Conservation (phyloP, 306 rosid genomes). For the Fragaria vesca region DNA sequence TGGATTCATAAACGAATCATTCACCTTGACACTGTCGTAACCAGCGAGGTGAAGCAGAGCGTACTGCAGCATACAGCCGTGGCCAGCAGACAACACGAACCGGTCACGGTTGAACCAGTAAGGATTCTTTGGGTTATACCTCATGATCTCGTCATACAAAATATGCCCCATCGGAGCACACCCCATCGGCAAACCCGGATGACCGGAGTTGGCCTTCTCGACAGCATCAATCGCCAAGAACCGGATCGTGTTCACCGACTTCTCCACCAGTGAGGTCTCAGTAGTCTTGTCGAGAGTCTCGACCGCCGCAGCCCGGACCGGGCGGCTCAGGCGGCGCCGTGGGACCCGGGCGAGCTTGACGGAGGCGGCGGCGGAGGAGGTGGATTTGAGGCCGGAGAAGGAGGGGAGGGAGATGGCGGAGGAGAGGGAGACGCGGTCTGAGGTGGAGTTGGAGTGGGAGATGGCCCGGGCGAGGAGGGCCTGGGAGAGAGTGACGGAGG, state of each 20-base stretch:
- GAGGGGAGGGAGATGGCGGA: conserved; percentile 37
- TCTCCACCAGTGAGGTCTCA: conserved; percentile 59
- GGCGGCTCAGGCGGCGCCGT: conserved; percentile 11
- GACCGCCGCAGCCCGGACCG: conserved; percentile 46
- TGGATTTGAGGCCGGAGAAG: conserved; percentile 61
- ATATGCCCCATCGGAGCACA: conserved; percentile 97
- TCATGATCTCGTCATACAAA: conserved; percentile 83
- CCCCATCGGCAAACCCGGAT: conserved; percentile 97
- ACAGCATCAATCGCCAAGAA: conserved; percentile 82
- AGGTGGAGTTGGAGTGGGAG: conserved; percentile 43
- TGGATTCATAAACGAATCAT: background rate
- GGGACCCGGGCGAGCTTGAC: conserved; percentile 20
- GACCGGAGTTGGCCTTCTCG: conserved; percentile 94
- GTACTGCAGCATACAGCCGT: conserved; percentile 95
- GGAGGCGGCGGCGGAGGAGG: conserved; percentile 18
- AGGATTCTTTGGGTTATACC: conserved; percentile 87
- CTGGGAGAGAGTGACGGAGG: conserved; percentile 76
- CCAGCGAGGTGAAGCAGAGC: conserved; percentile 97
- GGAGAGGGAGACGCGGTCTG: conserved; percentile 59
- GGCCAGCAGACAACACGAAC: conserved; percentile 92
- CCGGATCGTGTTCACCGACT: conserved; percentile 90
- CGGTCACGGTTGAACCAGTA: conserved; percentile 96
- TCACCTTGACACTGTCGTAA: conserved; percentile 76
- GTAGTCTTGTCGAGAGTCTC: conserved; percentile 51
- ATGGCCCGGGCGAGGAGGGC: conserved; percentile 65